Evolutionary conservation across 495 filamentous ascomycete genomes (phyloP), one percentile per base, ranked within the genome.

Genomic region (Podospora tetraspora): DNA sequence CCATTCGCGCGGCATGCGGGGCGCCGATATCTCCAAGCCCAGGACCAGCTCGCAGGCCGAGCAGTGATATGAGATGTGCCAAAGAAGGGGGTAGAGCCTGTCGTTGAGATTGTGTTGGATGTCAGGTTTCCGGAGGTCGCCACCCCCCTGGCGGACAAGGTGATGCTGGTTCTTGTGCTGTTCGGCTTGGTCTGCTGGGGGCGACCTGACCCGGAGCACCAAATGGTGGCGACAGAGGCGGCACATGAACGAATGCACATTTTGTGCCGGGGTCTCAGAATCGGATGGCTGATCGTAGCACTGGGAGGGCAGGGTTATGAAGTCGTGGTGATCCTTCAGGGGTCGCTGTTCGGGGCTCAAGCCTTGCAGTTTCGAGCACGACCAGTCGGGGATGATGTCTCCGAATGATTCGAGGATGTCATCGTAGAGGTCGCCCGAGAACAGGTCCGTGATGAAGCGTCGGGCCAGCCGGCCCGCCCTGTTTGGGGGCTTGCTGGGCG

Each of bases 31-130:
- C 19, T 82, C 80, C 59, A 94, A 57, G 3, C 11, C 9, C 16
- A 77, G 30, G 4, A 3, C 29, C n/a, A 70, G 43, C 21, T 57
- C 19, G 67, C 77, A 79, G 23, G 79, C 78, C 0, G 88, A 88
- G 76, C 92, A 96, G 67, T 79, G 77, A 73, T 88, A 94, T 32
- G 74, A 68, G 19, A 72, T 69, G 29, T 16, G 57, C 52, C 67
- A 62, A n/a, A 63, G 11, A 4, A 72, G 3, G 5, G 73, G 74
- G 66, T 82, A 78, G 66, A 81, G 67, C 63, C 77, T 65, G 29
- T 62, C 30, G 0, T 56, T 3, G 7, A 27, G 29, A 2, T 56
- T 24, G 12, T 25, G 7, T 4, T 58, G 64, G 1, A 60, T 30
- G 2, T 62, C 68, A 7, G 43, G 22, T 6, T 21, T 16, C 16